Evolutionary conservation across 306 rosid genomes (phyloP).

Genomic region (Boehmeria nivea): DNA sequence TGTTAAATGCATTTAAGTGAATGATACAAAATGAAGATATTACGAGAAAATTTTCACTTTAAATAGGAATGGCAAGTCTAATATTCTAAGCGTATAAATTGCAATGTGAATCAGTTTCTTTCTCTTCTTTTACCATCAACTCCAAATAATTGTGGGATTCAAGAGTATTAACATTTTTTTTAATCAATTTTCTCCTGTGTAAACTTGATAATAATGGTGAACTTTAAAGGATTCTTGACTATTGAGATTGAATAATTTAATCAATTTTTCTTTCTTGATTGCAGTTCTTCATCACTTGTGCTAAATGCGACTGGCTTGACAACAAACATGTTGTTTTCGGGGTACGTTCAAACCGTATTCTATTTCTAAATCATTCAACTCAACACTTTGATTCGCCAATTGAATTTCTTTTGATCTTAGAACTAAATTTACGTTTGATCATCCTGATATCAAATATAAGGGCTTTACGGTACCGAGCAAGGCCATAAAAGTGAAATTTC

Average conservation of each 20-base stretch:
- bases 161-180: not conserved
- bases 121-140: no score
- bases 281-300: slow-evolving; percentile 91
- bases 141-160: no score
- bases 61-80: no score
- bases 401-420: no score
- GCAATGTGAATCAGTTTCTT: no score
- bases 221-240: not conserved
- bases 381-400: no score
- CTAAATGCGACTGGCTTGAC: slow-evolving; percentile 99
- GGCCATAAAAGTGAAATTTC: no score
- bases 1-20: no score
- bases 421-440: not conserved
- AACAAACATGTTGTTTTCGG: slow-evolving; percentile 97
- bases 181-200: not conserved
- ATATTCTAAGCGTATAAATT: no score
- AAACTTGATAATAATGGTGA: no score
- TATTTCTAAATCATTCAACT: not conserved
- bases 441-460: not conserved
- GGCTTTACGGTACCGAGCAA: not conserved
- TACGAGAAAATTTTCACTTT: no score
- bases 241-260: slow-evolving; percentile 1
- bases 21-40: no score
- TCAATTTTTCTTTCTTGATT: not conserved
- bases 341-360: slow-evolving; percentile 40